A percentile compares a stretch with the other conserved stretches of the same genome.
Evolutionary conservation across 2,329 filamentous ascomycete species (phyloP).

Genomic region (Neopestalotiopsis sp.): DNA sequence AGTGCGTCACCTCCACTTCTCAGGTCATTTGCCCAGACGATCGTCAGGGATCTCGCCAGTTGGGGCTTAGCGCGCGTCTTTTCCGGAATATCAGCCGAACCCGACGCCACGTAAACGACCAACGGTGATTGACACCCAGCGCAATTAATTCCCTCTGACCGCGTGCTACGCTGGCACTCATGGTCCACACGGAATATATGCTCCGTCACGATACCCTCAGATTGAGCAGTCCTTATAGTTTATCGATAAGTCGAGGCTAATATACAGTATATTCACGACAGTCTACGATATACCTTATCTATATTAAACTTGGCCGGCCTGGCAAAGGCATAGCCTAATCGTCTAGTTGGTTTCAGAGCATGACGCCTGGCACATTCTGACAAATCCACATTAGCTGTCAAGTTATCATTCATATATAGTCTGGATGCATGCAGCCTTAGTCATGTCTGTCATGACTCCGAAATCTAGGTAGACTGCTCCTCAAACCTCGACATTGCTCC

Average conservation of each 20-base stretch:
- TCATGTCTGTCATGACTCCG: neutral
- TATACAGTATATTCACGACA: neutral
- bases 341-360: neutral
- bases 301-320: no score
- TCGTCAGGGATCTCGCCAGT: neutral
- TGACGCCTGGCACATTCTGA: neutral
- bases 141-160: neutral
- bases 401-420: no score
- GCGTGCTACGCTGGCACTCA: neutral
- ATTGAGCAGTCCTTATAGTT: neutral
- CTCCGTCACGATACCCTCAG: conserved; percentile 12
- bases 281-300: neutral
- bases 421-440: neutral
- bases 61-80: conserved; percentile 4
- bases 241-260: neutral
- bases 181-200: neutral
- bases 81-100: conserved; percentile 8
- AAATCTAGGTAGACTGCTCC: no score
- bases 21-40: conserved; percentile 3
- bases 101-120: conserved; percentile 1
- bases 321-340: no score
- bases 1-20: conserved; percentile 6
- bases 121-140: neutral
- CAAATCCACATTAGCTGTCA: no score
- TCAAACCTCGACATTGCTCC: neutral